Percentiles rank a stretch among this genome's conserved stretches.
Evolutionary conservation across 441 rosid species (phyloP).

Genomic region (Francoa sonchifolia): DNA sequence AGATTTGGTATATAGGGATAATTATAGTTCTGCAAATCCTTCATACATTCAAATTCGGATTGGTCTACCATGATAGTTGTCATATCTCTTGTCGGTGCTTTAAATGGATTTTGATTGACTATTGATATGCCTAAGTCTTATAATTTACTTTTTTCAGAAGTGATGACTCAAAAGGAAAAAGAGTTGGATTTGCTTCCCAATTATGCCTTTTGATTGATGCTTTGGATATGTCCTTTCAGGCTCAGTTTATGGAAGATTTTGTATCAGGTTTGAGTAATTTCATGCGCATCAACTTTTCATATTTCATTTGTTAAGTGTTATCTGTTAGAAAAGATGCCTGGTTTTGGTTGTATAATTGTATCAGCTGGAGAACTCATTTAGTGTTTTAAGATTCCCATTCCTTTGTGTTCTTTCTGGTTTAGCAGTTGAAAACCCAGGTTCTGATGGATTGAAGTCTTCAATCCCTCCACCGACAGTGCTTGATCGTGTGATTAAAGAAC

Average conservation of each 20-base stretch:
- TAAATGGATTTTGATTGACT: constrained; percentile 9
- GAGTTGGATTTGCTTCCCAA: constrained; percentile 76
- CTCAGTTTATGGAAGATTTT: constrained; percentile 91
- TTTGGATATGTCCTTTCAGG: constrained; percentile 51
- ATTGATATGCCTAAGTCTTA: too few species aligned
- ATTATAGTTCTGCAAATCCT: too few species aligned
- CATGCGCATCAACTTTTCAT: constrained; percentile 10
- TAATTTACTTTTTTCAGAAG: constrained; percentile 23
- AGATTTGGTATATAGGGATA: too few species aligned
- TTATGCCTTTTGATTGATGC: constrained; percentile 70
- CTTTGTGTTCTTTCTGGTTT: constrained; percentile 12
- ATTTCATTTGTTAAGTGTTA: constrained; percentile 6
- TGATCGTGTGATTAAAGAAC: constrained; percentile 91
- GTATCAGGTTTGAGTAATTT: constrained; percentile 60
- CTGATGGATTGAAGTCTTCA: constrained; percentile 58
- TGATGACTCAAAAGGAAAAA: constrained; percentile 43
- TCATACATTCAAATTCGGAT: too few species aligned
- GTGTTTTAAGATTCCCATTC: constrained; percentile 7
- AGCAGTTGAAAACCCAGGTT: constrained; percentile 64
- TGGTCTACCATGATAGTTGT: not conserved
- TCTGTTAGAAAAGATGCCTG: constrained; percentile 1
- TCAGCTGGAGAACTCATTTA: not conserved
- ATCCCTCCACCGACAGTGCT: constrained; percentile 79
- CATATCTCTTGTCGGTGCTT: constrained; percentile 13
- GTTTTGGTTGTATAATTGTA: constrained; percentile 1